These are phyloP conservation scores for Durotheca rogersii DNA, from an alignment of 495 filamentous ascomycete genomes.

Conservation along the genomic window DNA sequence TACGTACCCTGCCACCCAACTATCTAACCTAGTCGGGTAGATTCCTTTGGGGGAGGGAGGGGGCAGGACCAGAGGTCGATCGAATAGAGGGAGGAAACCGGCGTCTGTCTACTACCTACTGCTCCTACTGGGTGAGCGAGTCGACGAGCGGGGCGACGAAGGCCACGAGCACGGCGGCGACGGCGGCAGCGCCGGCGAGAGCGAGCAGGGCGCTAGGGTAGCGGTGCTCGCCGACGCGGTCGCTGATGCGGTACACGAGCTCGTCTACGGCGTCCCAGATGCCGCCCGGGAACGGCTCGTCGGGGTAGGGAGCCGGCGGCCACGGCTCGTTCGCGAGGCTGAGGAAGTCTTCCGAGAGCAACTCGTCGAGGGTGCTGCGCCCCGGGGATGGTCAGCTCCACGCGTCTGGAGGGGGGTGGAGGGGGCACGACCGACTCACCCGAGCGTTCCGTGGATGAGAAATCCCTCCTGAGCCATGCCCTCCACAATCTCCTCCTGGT, in stretches of 20 bases:
- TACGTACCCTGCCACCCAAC: too few relatives aligned
- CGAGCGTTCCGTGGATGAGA: slow-evolving; percentile 63
- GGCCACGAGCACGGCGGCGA: neutral
- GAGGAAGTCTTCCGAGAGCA: slow-evolving; percentile 27
- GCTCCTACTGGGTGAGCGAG: too few relatives aligned
- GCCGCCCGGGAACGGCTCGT: slow-evolving; percentile 26
- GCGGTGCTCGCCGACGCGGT: too few relatives aligned
- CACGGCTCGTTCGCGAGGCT: slow-evolving; percentile 15
- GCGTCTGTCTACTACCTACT: too few relatives aligned
- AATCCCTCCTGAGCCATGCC: slow-evolving; percentile 69
- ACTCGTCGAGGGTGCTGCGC: slow-evolving; percentile 33
- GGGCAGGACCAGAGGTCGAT: too few relatives aligned
- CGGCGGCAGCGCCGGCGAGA: neutral
- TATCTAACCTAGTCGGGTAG: too few relatives aligned
- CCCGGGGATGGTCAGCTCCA: neutral
- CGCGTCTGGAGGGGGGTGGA: neutral
- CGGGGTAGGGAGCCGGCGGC: slow-evolving; percentile 29
- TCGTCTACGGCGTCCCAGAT: slow-evolving; percentile 30
- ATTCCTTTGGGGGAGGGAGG: too few relatives aligned
- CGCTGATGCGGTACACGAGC: too few relatives aligned
- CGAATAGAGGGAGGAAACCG: too few relatives aligned
- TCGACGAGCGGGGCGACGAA: too few relatives aligned
- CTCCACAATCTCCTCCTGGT: slow-evolving; percentile 82
- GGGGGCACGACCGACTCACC: slow-evolving; percentile 55
- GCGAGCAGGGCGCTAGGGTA: neutral